Evolutionary conservation across 805 yeast species (phyloP).

Genomic region (Dipodascopsis uninucleata): DNA sequence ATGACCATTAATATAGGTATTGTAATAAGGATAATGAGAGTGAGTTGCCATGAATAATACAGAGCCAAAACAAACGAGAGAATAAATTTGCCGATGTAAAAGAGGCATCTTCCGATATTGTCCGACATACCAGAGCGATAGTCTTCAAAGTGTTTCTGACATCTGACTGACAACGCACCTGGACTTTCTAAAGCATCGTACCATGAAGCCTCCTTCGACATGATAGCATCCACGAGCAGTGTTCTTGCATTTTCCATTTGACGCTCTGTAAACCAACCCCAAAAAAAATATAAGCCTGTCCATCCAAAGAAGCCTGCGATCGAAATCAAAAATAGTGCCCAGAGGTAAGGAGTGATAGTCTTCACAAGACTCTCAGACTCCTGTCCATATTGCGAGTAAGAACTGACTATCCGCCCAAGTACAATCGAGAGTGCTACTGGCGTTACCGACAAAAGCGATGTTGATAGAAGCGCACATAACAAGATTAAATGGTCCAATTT

Average conservation of each 20-base stretch:
- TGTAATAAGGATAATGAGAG: conserved; percentile 69
- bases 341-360: background rate
- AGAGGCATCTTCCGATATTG: conserved; percentile 5
- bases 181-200: conserved; percentile 20
- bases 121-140: conserved; percentile 16
- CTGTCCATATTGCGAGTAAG: background rate
- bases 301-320: conserved; percentile 1
- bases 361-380: background rate
- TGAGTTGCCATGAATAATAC: conserved; percentile 78
- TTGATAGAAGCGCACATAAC: too few relatives aligned
- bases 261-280: conserved; percentile 19
- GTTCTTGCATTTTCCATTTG: conserved; percentile 17
- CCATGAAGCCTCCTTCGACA: conserved; percentile 12
- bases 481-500: too few relatives aligned
- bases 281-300: conserved; percentile 9
- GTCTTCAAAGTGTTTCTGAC: conserved; percentile 23
- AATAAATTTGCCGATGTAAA: conserved; percentile 3
- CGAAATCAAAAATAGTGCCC: background rate
- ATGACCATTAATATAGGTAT: conserved; percentile 60
- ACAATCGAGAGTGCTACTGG: background rate
- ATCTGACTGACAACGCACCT: conserved; percentile 17
- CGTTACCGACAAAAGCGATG: too few relatives aligned
- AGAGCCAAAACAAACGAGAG: conserved; percentile 54
- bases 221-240: conserved; percentile 6
- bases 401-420: background rate